phyloP scores from a whole-genome alignment of 140 eudicot species.

The Eryngium alpinum region DNA sequence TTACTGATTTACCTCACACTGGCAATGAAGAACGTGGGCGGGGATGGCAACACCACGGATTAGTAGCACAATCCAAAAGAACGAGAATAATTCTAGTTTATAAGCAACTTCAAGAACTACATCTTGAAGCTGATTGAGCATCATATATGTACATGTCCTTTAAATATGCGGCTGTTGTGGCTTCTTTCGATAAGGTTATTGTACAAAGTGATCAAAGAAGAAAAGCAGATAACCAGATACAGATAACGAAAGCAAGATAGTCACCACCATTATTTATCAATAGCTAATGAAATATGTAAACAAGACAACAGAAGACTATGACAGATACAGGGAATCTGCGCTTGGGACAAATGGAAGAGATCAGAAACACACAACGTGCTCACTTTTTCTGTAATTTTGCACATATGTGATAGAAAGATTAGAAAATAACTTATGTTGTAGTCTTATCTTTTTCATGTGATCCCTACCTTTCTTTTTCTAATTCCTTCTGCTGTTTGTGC shows the following conservation, averaged over 20 bases:
- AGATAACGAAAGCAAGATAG: background rate
- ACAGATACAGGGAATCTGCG: conserved; percentile 36
- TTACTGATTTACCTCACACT: conserved; percentile 63
- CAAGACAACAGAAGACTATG: conserved; percentile 36
- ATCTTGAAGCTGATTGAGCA: background rate
- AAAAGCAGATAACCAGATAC: background rate
- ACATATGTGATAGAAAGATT: conserved; percentile 3
- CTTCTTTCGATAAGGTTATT: background rate
- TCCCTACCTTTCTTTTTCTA: background rate
- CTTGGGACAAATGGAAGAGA: conserved; percentile 2
- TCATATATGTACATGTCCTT: background rate
- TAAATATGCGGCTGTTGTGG: background rate
- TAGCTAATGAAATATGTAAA: background rate
- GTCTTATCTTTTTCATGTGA: background rate
- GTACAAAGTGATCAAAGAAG: background rate
- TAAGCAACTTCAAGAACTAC: background rate
- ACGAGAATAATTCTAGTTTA: background rate
- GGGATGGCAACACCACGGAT: conserved; percentile 30
- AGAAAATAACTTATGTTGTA: conserved; percentile 1
- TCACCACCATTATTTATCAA: background rate
- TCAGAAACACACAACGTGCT: conserved; percentile 12
- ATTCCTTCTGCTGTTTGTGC: background rate
- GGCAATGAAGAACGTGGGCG: conserved; percentile 35
- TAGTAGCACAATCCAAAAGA: conserved; percentile 6
- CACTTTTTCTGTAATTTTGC: conserved; percentile 19